Evolutionary conservation across 352 stramenopile species (phyloP).

Genomic region (Albugo candida): DNA sequence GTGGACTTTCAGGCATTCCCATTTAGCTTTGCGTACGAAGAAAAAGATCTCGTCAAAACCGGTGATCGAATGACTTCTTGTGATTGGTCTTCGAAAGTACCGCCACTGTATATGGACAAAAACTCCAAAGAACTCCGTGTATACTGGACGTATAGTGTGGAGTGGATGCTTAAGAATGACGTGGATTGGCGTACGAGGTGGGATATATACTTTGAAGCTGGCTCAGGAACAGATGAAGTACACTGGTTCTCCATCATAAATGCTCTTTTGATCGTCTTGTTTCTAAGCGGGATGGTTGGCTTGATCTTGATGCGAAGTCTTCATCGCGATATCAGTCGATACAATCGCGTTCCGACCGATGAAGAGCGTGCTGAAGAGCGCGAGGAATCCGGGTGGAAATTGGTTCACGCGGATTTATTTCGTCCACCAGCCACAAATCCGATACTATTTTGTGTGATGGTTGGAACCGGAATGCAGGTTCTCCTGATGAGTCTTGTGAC

Average conservation of each 20-base stretch:
- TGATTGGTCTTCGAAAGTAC: conserved; percentile 44
- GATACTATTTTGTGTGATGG: conserved; percentile 94
- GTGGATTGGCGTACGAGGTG: conserved; percentile 95
- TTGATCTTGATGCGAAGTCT: conserved; percentile 98
- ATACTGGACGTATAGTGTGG: conserved; percentile 95
- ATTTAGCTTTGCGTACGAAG: conserved; percentile 90
- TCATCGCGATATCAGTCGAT: conserved; percentile 94
- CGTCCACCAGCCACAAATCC: conserved; percentile 87
- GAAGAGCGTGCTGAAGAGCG: conserved; percentile 96
- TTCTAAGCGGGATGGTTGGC: conserved; percentile 96
- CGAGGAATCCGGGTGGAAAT: conserved; percentile 98
- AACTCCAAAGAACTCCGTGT: conserved; percentile 64
- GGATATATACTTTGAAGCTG: conserved; percentile 95
- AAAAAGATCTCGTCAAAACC: conserved; percentile 38
- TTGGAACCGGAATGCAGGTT: conserved; percentile 95
- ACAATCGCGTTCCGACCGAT: conserved; percentile 92
- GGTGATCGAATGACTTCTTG: conserved; percentile 57
- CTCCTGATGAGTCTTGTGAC: conserved; percentile 90
- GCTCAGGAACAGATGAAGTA: conserved; percentile 85
- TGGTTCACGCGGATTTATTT: conserved; percentile 99
- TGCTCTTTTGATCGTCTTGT: conserved; percentile 97
- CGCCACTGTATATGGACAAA: conserved; percentile 63
- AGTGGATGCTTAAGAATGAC: conserved; percentile 89
- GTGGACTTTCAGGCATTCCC: conserved; percentile 97
- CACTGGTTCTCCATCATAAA: conserved; percentile 99